phyloP scores from a whole-genome alignment of 768 basidiomycete species.

The Floccularia luteovirens region DNA sequence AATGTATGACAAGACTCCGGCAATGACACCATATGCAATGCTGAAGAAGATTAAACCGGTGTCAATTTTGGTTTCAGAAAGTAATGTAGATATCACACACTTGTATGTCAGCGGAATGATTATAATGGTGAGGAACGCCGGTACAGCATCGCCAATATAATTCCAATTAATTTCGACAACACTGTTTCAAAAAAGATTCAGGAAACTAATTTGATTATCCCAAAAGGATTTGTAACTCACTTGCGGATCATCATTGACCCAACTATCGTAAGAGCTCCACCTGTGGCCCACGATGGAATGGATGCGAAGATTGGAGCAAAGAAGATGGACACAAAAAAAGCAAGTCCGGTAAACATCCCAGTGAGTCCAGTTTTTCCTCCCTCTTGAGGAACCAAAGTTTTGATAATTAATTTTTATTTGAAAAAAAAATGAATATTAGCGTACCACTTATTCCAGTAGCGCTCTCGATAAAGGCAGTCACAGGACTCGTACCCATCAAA shows the following conservation, averaged over 20 bases:
- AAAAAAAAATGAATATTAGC: constrained; percentile 9
- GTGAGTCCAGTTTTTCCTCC: constrained; percentile 86
- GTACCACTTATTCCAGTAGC: constrained; percentile 72
- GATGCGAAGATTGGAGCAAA: constrained; percentile 87
- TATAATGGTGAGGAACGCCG: constrained; percentile 77
- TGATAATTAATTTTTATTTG: not conserved
- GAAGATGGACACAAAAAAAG: constrained; percentile 81
- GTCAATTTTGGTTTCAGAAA: not conserved
- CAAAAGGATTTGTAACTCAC: constrained; percentile 23
- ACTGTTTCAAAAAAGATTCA: constrained; percentile 19
- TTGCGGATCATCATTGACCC: constrained; percentile 89
- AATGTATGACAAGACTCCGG: constrained; percentile 65
- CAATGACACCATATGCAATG: constrained; percentile 87
- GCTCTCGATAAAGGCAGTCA: constrained; percentile 78
- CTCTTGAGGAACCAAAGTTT: constrained; percentile 32
- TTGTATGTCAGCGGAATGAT: constrained; percentile 77
- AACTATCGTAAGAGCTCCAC: constrained; percentile 77
- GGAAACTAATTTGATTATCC: not conserved
- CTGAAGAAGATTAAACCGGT: constrained; percentile 23
- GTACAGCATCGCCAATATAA: constrained; percentile 81
- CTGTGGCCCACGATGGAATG: constrained; percentile 84
- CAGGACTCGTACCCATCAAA: constrained; percentile 72
- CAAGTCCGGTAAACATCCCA: constrained; percentile 61
- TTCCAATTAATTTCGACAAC: constrained; percentile 86
- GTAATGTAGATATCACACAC: constrained; percentile 24